Conservation (phyloP, 345 rosid species). For the Hibiscus mutabilis region DNA sequence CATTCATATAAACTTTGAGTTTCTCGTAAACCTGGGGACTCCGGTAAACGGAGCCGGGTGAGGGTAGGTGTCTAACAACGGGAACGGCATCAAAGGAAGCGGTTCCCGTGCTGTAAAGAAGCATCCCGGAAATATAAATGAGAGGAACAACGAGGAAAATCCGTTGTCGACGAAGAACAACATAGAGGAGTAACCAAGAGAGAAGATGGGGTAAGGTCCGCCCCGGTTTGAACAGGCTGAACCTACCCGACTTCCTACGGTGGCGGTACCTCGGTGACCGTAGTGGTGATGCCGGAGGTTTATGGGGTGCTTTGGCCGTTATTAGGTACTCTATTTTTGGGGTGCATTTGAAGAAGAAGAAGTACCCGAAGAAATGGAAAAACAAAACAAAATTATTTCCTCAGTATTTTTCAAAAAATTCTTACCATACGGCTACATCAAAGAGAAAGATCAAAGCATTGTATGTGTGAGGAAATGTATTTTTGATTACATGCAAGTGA, state of each 20-base stretch:
- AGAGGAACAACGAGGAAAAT: constrained; percentile 91
- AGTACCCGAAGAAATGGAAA: not conserved
- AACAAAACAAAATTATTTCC: no score
- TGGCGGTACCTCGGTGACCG: constrained; percentile 88
- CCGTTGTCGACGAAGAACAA: constrained; percentile 89
- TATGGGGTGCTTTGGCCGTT: constrained; percentile 98
- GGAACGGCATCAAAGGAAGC: constrained; percentile 76
- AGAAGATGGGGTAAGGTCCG: constrained; percentile 66
- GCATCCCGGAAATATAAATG: constrained; percentile 87
- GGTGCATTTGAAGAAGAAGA: constrained; percentile 50
- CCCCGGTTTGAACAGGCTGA: constrained; percentile 41
- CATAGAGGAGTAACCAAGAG: constrained; percentile 76
- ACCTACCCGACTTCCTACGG: constrained; percentile 53
- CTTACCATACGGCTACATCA: not conserved
- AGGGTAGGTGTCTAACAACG: constrained; percentile 47
- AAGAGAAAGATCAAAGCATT: not conserved
- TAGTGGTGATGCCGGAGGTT: constrained; percentile 78
- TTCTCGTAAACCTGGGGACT: constrained; percentile 86
- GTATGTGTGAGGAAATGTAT: no score
- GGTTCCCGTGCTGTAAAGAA: constrained; percentile 93
- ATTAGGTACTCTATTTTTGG: constrained; percentile 67
- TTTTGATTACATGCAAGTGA: no score
- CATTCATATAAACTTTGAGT: constrained; percentile 81
- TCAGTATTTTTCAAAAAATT: not conserved
- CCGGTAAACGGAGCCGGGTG: constrained; percentile 83